Evolutionary conservation across 2,329 filamentous ascomycete species (phyloP), one percentile per base, ranked within the genome.

Genomic region (Hypoxylon sp.): DNA sequence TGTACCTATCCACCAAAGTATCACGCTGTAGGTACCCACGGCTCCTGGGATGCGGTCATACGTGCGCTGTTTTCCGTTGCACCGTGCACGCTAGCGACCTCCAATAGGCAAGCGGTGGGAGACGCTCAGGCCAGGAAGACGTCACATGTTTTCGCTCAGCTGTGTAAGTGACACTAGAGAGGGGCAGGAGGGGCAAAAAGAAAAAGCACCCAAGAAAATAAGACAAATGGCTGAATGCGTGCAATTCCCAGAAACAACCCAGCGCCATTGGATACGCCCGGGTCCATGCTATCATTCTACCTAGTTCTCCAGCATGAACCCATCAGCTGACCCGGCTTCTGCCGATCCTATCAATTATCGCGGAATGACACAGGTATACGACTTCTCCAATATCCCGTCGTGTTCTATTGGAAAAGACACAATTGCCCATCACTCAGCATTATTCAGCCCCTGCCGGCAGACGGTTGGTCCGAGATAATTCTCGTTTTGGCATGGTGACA

Each of bases 301-400:
- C 20, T 3, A 37, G 49, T 17, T 44, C 42, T 64, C 61, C 54
- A 62, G 64, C 59, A 68, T 64, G 57, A 62, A 70, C 49, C 53
- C 64, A 68, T 70, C 68, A 68, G 57, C 61, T 65, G 68, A 70
- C 61, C 49, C 68, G 68, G 68, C 48, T 63, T 65, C 61, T 57
- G 25, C 68, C 68, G 68, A 68, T 20, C 60, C 53, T 64, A 60
- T 61, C 56, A 20, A 17, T 27, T 25, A 35, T 60, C 33, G 20
- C 11, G 33, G 44, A 64, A 64, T 64, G 55, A 25, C 57, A 64
- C 25, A 20, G 33, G 30, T 37, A n/a, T 14, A 55, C 25, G 25
- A 58, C 25, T 58, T 58, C 25, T 44, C 33, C 55, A 14, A 60
- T 37, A 35, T 50, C 49, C 54, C 25, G 33, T 55, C 37, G 2